Conservation (phyloP, 306 rosid species). For the Lathyrus sativus region DNA sequence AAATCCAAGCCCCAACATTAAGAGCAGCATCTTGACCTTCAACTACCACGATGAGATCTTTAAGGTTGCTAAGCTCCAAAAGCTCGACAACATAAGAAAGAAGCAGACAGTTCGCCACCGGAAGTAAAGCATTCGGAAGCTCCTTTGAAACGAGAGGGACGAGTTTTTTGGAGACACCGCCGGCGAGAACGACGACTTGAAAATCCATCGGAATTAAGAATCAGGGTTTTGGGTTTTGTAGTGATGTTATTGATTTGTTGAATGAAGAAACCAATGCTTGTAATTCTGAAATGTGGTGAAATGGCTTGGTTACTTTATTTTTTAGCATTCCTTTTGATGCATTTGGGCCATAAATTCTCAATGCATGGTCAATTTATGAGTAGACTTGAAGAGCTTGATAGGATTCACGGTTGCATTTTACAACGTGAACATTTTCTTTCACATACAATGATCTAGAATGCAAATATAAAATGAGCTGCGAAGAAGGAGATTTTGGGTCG, state of each 20-base stretch:
- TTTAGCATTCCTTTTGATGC: slow-evolving; percentile 83
- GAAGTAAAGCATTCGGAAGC: slow-evolving; percentile 88
- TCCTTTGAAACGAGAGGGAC: slow-evolving; percentile 89
- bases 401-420: slow-evolving; percentile 72
- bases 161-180: slow-evolving; percentile 83
- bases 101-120: slow-evolving; percentile 88
- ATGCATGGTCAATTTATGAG: slow-evolving; percentile 76
- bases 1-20: slow-evolving; percentile 80
- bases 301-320: no score
- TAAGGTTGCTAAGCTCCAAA: slow-evolving; percentile 79
- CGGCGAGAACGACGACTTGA: slow-evolving; percentile 93
- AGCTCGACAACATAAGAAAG: slow-evolving; percentile 86
- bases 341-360: slow-evolving; percentile 67
- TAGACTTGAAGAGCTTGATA: slow-evolving; percentile 73
- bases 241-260: no score
- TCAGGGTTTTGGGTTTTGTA: slow-evolving; percentile 40
- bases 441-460: slow-evolving; percentile 58
- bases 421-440: slow-evolving; percentile 60
- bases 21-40: slow-evolving; percentile 84
- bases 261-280: no score
- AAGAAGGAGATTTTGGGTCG: slow-evolving; percentile 63
- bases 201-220: slow-evolving; percentile 62
- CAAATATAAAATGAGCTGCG: slow-evolving; percentile 70
- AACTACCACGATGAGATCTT: slow-evolving; percentile 93
- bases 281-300: no score